Evolutionary conservation across 176 grass and related monocot species (phyloP).

Genomic region (Musa itinerans): DNA sequence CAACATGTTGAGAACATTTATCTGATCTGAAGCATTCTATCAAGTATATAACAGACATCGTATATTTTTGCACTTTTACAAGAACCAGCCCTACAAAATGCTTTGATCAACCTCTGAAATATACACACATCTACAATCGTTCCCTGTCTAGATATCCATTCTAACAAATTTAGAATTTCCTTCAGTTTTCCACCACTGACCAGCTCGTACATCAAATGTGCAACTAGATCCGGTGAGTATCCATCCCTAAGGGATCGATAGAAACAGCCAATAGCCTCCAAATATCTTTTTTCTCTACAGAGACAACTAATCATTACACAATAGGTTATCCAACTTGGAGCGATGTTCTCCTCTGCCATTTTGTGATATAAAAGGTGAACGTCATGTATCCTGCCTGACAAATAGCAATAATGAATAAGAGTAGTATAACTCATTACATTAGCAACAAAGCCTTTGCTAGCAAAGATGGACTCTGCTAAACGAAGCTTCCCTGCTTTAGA

Average conservation of each 20-base stretch:
- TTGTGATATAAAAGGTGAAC: conserved; percentile 37
- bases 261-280: conserved; percentile 50
- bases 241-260: conserved; percentile 39
- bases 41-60: conserved; percentile 52
- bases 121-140: conserved; percentile 48
- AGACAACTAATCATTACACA: conserved; percentile 52
- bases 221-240: conserved; percentile 31
- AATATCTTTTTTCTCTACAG: conserved; percentile 48
- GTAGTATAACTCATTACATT: conserved; percentile 61
- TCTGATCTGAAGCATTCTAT: conserved; percentile 44
- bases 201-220: conserved; percentile 43
- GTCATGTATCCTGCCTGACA: conserved; percentile 32
- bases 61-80: conserved; percentile 60
- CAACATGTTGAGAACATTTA: background rate
- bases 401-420: conserved; percentile 52
- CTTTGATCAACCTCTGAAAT: conserved; percentile 40
- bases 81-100: conserved; percentile 61
- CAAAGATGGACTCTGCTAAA: conserved; percentile 34
- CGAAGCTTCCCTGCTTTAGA: conserved; percentile 45
- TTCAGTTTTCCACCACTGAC: conserved; percentile 38
- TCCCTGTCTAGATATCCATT: conserved; percentile 47
- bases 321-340: conserved; percentile 44
- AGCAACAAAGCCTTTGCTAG: conserved; percentile 44
- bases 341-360: conserved; percentile 46
- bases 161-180: conserved; percentile 42